Conservation (phyloP, 257 asterid genomes). For the Nicotiana attenuata region DNA sequence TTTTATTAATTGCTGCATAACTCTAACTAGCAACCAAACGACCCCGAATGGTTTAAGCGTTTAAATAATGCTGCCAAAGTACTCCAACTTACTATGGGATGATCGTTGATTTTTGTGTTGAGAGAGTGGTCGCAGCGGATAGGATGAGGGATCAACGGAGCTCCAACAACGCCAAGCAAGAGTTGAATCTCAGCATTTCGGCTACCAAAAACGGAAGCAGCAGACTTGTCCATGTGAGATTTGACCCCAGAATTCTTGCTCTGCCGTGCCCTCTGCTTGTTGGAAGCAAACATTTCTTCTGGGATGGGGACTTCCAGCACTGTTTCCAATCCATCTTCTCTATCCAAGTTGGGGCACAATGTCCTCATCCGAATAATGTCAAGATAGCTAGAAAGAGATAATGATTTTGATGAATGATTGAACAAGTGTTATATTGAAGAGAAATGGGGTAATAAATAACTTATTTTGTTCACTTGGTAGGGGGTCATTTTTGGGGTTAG, state of each 20-base stretch:
- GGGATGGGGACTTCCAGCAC: constrained; percentile 4
- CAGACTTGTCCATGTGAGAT: background rate
- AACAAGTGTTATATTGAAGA: background rate
- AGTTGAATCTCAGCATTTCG: constrained; percentile 3
- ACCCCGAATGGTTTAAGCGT: too few species aligned
- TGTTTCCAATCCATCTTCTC: constrained; percentile 7
- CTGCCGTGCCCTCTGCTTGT: background rate
- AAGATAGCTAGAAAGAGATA: background rate
- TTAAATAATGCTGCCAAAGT: too few species aligned
- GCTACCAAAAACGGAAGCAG: constrained; percentile 8
- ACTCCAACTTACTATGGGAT: background rate
- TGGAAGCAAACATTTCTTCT: constrained; percentile 6
- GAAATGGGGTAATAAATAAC: background rate
- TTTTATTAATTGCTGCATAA: too few species aligned
- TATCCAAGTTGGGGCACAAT: constrained; percentile 2
- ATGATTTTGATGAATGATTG: background rate
- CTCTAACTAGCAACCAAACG: too few species aligned
- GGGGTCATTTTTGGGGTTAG: background rate
- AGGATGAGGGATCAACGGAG: constrained; percentile 2
- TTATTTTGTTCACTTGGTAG: background rate
- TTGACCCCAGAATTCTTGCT: background rate
- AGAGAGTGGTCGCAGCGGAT: background rate
- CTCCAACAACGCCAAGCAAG: constrained; percentile 2
- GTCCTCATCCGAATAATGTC: background rate
- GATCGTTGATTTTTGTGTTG: constrained; percentile 1